Percentiles rank a stretch among this genome's conserved stretches.
Evolutionary conservation across 2,329 filamentous ascomycete genomes (phyloP).

Genomic region (Sporothrix brasiliensis): DNA sequence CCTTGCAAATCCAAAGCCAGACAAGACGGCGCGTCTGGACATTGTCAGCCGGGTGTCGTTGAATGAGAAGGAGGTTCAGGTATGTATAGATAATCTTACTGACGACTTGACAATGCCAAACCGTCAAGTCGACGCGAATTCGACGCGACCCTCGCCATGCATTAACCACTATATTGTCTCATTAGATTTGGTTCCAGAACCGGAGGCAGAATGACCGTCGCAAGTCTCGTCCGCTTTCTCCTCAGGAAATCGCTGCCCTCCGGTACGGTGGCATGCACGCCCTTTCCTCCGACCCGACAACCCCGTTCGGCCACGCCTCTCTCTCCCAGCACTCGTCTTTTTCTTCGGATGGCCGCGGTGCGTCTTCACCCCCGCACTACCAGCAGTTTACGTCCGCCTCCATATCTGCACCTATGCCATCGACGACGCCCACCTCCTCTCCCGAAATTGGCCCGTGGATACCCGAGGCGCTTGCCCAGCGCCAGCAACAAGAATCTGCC

Average conservation of each 20-base stretch:
- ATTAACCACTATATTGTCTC: background rate
- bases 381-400: conserved; percentile 30
- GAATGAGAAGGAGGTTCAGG: conserved; percentile 96
- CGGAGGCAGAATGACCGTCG: conserved; percentile 88
- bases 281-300: conserved; percentile 51
- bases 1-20: conserved; percentile 81
- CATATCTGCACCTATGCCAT: conserved; percentile 23
- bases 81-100: conserved; percentile 53
- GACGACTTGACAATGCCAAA: background rate
- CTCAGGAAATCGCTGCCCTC: conserved; percentile 71
- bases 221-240: conserved; percentile 80
- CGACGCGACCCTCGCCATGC: conserved; percentile 23
- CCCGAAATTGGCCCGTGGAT: conserved; percentile 38
- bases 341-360: conserved; percentile 32
- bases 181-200: conserved; percentile 96
- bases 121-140: conserved; percentile 11
- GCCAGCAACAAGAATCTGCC: conserved; percentile 21
- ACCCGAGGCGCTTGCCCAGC: conserved; percentile 33
- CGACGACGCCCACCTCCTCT: conserved; percentile 37
- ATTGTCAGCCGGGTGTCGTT: conserved; percentile 85
- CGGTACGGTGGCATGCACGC: conserved; percentile 58
- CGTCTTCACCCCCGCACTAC: conserved; percentile 34
- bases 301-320: conserved; percentile 36
- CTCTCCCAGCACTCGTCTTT: conserved; percentile 33
- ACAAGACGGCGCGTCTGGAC: conserved; percentile 81